A percentile compares a stretch with the other conserved stretches of the same genome.
phyloP scores from a whole-genome alignment of 805 yeast genomes.

The Candida parachauliodes region DNA sequence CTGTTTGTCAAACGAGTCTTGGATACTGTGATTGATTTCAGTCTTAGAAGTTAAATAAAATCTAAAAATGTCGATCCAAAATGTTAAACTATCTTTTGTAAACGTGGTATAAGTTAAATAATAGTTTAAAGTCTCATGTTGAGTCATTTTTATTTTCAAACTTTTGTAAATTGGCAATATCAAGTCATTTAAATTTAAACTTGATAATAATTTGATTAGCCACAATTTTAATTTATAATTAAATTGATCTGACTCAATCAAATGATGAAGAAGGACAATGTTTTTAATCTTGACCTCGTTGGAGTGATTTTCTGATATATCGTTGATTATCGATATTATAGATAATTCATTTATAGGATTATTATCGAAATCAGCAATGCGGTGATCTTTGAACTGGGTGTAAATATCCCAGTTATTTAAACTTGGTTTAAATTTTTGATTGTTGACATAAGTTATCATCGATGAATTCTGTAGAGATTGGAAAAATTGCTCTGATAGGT shows the following conservation, averaged over 20 bases:
- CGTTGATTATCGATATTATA: conserved; percentile 45
- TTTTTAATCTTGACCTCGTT: conserved; percentile 28
- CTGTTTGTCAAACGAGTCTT: conserved; percentile 52
- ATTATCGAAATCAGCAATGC: conserved; percentile 57
- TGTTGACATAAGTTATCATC: conserved; percentile 31
- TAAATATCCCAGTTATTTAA: conserved; percentile 17
- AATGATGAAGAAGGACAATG: conserved; percentile 55
- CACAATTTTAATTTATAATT: conserved; percentile 72
- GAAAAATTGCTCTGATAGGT: conserved; percentile 12
- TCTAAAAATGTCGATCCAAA: conserved; percentile 29
- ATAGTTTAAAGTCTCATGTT: conserved; percentile 64
- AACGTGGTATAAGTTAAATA: conserved; percentile 44
- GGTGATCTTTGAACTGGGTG: conserved; percentile 16
- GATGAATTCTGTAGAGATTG: conserved; percentile 19
- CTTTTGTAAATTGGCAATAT: conserved; percentile 50
- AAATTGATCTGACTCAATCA: conserved; percentile 54
- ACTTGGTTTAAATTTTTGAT: conserved; percentile 40
- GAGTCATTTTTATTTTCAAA: conserved; percentile 69
- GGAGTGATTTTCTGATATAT: conserved; percentile 20
- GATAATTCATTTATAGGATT: conserved; percentile 66
- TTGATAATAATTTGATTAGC: conserved; percentile 61
- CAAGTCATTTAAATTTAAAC: conserved; percentile 50
- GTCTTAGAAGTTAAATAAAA: conserved; percentile 54
- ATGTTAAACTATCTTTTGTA: conserved; percentile 32
- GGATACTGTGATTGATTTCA: conserved; percentile 48